Evolutionary conservation across 768 basidiomycete genomes (phyloP), one percentile per base, ranked within the genome.

Genomic region (Leccinum subgranulosum): DNA sequence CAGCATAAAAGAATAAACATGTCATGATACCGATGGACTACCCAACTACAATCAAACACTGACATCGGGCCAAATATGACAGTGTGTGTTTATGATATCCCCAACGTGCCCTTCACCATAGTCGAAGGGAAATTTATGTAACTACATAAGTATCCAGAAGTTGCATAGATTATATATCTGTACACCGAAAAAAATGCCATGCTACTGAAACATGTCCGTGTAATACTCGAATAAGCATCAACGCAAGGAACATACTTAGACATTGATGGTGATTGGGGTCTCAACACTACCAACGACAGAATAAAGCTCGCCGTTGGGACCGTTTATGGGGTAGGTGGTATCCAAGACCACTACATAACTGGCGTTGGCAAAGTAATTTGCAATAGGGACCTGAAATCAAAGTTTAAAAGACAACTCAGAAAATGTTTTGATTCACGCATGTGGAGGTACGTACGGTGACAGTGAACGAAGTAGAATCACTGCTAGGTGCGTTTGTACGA

Each of bases 291-390:
- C 45, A 9, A 46, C 45, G 21, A 46, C 12, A 23, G 19, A 46
- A 14, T 21, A 46, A 17, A 23, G 19, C 45, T 6, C 4, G 45
- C 45, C 45, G 12, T 46, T 57, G 21, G 62, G 27, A 8, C 69
- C 71, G 9, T 56, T 55, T 53, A 54, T 1, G 14, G 69, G 49
- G 51, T 58, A 71, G 15, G 67, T 73, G 9, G 56, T 65, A 0
- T 69, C 67, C 41, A 70, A 51, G 2, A 57, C 51, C 21, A 73
- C 66, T 27, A n/a, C 59, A 50, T 46, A 46, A 15, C 45, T 46
- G 23, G 45, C 14, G 21, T 59, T 57, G 25, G 60, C 34, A 31
- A 62, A 60, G 56, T 70, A 73, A 43, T 48, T 14, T 15, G 69
- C 45, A 9, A 51, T 52, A 19, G 69, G 69, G 27, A 73, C 53